Conservation (phyloP, 192 early-diverging fungal species). For the Helicostylum pulchrum region DNA sequence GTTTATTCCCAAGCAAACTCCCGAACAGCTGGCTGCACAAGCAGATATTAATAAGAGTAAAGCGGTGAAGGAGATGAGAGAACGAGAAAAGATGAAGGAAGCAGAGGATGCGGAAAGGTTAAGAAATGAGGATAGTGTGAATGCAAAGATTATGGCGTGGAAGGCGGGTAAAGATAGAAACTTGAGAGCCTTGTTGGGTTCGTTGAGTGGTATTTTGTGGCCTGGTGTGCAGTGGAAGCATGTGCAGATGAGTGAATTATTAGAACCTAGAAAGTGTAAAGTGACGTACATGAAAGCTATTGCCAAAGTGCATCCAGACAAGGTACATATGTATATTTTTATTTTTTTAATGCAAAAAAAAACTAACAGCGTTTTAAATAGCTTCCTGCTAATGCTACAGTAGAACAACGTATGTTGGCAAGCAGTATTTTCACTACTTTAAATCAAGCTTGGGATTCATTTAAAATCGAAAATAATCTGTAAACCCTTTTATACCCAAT, state of each 20-base stretch:
- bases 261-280: conserved; percentile 86
- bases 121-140: conserved; percentile 74
- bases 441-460: conserved; percentile 94
- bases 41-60: conserved; percentile 22
- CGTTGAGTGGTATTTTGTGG: conserved; percentile 77
- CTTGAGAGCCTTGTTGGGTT: conserved; percentile 81
- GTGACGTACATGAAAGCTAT: conserved; percentile 91
- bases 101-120: conserved; percentile 76
- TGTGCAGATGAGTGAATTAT: conserved; percentile 80
- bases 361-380: neutral
- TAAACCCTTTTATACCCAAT: conserved; percentile 7
- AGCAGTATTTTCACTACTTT: conserved; percentile 81
- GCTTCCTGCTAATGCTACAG: conserved; percentile 47
- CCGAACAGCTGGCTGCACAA: neutral
- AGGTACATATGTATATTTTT: conserved; percentile 50
- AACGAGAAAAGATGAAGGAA: conserved; percentile 64
- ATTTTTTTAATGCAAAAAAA: neutral
- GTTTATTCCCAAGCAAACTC: conserved; percentile 4
- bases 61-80: conserved; percentile 73
- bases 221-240: conserved; percentile 68
- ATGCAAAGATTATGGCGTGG: conserved; percentile 73
- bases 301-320: conserved; percentile 91
- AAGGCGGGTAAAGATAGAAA: conserved; percentile 87
- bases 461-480: conserved; percentile 72
- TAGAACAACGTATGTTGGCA: conserved; percentile 86